Evolutionary conservation across 805 yeast species (phyloP), one percentile per base, ranked within the genome.

Genomic region (Komagataella populi): DNA sequence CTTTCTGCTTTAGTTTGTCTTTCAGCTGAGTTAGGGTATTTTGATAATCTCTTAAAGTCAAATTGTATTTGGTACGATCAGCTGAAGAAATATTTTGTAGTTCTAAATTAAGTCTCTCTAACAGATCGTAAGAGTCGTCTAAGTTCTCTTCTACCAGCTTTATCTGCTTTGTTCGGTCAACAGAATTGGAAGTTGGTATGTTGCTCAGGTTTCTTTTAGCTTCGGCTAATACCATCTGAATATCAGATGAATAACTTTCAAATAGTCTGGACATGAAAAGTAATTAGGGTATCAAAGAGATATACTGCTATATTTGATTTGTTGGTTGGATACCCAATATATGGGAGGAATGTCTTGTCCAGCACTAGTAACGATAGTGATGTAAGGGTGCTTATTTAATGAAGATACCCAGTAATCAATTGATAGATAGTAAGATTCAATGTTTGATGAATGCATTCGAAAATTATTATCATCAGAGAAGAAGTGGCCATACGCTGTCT

Each of bases 81-180:
- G 67, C 78, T 54, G 91, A 82, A n/a, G 96, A 87, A 39, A 88
- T 74, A 59, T 83, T 83, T 62, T 84, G 89, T 2, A 90, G 84
- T 63, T 91, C 98, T 46, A 91, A 73, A 23, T 81, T 81, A 83
- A 93, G 83, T 57, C 91, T 95, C 57, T 90, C 96, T 47, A 88
- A 66, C 45, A 87, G 73, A 61, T 87, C 95, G 51, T 80, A 75
- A 44, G 84, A 83, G 60, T 87, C 96, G 58, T 87, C 96, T n/a
- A 84, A 71, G 17, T 83, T 76, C 47, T 73, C 70, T 60, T 85
- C 89, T 2, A 80, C 74, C 14, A 82, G 78, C 57, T 75, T 75
- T 66, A 83, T 70, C 16, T 81, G 71, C 8, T 68, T 71, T 45
- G 74, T 72, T 51, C 88, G 72, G 50, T 71, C 76, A 49, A 73